phyloP scores from a whole-genome alignment of 2,329 filamentous ascomycete species.

The Diaporthe citri region DNA sequence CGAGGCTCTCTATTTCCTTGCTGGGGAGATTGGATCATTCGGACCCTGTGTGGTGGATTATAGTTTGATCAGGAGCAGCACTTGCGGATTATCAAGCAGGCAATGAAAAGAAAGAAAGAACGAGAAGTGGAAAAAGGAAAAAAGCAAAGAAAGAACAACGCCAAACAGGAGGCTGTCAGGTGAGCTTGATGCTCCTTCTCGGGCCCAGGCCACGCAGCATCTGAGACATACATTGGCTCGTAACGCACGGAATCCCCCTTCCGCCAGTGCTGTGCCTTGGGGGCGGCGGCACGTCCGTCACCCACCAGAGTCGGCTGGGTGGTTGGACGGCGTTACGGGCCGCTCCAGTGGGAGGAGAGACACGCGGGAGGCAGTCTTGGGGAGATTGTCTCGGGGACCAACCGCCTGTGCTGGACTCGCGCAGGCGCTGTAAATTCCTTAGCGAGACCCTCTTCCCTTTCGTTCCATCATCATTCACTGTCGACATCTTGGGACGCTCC shows the following conservation, averaged over 20 bases:
- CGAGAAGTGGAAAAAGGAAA: not conserved
- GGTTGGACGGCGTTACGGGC: constrained; percentile 6
- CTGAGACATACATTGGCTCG: not conserved
- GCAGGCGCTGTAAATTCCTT: not conserved
- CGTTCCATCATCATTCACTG: not conserved
- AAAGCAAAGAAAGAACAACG: not conserved
- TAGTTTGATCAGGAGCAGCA: not conserved
- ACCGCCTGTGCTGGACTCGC: not conserved
- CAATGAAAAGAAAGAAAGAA: not conserved
- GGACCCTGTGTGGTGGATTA: not conserved
- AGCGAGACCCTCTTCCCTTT: too few species aligned
- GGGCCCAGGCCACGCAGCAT: not conserved
- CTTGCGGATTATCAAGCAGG: too few species aligned
- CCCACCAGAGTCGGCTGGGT: not conserved
- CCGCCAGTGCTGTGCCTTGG: not conserved
- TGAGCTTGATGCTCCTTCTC: not conserved
- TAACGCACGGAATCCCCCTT: not conserved
- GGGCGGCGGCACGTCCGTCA: not conserved
- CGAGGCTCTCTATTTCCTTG: not conserved
- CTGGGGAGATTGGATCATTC: not conserved
- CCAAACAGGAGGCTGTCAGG: not conserved
- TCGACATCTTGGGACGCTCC: not conserved
- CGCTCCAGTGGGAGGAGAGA: constrained; percentile 13
- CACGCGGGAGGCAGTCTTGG: not conserved
- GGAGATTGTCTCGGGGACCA: not conserved